Evolutionary conservation across 2,329 filamentous ascomycete species (phyloP), one percentile per base, ranked within the genome.

Genomic region (Cercospora sp.): DNA sequence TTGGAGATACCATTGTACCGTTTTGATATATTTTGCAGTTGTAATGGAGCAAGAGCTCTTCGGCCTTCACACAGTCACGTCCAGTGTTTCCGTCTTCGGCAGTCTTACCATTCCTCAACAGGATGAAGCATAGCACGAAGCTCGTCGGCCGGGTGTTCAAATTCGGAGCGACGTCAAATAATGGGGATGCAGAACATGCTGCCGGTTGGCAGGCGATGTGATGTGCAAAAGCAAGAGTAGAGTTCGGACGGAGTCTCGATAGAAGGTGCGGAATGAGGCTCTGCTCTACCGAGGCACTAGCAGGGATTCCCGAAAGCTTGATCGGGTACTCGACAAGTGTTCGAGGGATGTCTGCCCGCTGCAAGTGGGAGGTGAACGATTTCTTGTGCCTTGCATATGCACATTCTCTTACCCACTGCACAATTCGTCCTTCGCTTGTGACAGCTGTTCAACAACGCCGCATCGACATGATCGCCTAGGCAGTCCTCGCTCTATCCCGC

Each of bases 261-360:
- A 13, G 18, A 5, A 33, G 18, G 30, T 59, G 55, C 30, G 55
- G 55, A 10, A 59, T 59, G 60, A 33, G 60, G 60, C 60, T 63
- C 60, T 63, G 60, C 42, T 63, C 28, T 51, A 63, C 39, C 42
- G 60, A 63, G 42, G 59, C 39, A 33, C 60, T 63, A 63, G 42
- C 60, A 63, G 45, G 60, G 60, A 53, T 63, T n/a, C 8, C 23
- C 42, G 60, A 63, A 63, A 63, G 60, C 60, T 63, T 63, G 48
- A 51, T 53, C 28, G 30, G n/a, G 55, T 59, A 33, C 26, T 33
- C 55, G 55, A 31, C 55, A 59, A 36, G 28, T 59, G 55, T 59
- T 59, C 55, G 55, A 59, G 55, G 28, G 12, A 26, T 53, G 48
- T 26, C 12, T 42, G 26, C 48, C 26, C 48, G 48, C 48, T 28